Evolutionary conservation across 2,329 filamentous ascomycete genomes (phyloP).

Genomic region (Colletotrichum eremochloae): DNA sequence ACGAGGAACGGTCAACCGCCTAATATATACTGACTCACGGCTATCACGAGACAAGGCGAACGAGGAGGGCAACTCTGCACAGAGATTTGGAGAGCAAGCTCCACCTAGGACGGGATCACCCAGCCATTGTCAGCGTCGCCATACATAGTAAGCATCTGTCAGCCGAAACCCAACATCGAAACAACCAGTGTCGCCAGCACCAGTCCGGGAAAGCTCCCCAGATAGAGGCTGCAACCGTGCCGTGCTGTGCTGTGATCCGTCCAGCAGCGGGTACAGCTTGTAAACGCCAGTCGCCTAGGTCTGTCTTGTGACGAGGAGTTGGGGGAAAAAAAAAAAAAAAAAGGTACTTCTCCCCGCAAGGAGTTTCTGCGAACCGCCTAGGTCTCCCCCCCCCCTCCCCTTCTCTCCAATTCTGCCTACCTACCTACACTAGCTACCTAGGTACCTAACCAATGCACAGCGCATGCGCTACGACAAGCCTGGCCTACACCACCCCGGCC

Average conservation of each 20-base stretch:
- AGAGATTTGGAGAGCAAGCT: constrained; percentile 11
- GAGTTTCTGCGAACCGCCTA: background rate
- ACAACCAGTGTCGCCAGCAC: background rate
- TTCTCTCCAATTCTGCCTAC: no score
- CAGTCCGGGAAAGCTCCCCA: background rate
- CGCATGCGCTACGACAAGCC: constrained; percentile 1
- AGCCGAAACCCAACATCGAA: constrained; percentile 4
- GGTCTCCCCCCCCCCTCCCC: no score
- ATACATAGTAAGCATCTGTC: constrained; percentile 9
- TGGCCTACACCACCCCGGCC: constrained; percentile 22
- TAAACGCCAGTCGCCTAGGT: background rate
- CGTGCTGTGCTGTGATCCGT: background rate
- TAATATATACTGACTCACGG: background rate
- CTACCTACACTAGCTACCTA: background rate
- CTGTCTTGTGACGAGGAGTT: background rate
- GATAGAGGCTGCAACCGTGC: background rate
- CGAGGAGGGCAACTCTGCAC: background rate
- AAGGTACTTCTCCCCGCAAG: background rate
- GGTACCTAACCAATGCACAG: background rate
- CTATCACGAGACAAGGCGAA: constrained; percentile 17
- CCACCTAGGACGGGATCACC: constrained; percentile 21
- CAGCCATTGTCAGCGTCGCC: constrained; percentile 3
- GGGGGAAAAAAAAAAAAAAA: background rate
- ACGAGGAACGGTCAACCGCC: background rate
- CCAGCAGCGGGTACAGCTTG: no score